These are phyloP conservation scores for Thymus mandschuricus DNA, from an alignment of 257 asterid species.

Conservation along the genomic window DNA sequence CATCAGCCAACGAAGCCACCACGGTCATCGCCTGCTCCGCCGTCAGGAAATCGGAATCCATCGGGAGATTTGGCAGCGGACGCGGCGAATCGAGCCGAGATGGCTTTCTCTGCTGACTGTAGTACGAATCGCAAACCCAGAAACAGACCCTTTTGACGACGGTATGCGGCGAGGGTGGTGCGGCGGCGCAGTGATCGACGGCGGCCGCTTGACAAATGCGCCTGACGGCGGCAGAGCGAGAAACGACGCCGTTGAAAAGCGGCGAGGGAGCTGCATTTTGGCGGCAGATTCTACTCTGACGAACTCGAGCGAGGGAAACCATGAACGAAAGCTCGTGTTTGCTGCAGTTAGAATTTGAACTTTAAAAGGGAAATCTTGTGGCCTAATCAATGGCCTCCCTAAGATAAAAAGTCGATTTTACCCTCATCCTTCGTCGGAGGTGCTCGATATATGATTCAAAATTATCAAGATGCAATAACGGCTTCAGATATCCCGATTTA, in stretches of 20 bases:
- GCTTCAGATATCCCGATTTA: too few species aligned
- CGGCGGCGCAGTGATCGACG: constrained; percentile 30
- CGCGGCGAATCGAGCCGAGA: constrained; percentile 39
- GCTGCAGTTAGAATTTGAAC: too few species aligned
- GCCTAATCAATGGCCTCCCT: too few species aligned
- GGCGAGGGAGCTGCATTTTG: constrained; percentile 19
- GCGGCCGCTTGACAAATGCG: constrained; percentile 37
- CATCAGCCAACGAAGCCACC: constrained; percentile 82
- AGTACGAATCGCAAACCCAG: constrained; percentile 68
- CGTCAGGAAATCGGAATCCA: constrained; percentile 58
- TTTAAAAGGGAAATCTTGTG: too few species aligned
- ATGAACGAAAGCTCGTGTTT: constrained; percentile 32
- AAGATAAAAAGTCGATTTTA: too few species aligned
- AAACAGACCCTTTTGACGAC: constrained; percentile 64
- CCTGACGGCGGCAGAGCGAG: constrained; percentile 31
- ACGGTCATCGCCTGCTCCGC: constrained; percentile 82
- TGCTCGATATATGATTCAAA: too few species aligned
- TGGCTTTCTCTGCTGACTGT: constrained; percentile 49
- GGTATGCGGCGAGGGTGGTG: constrained; percentile 43
- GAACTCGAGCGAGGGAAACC: constrained; percentile 41
- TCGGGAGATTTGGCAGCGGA: constrained; percentile 52
- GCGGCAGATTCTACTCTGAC: constrained; percentile 35
- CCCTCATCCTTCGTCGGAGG: too few species aligned
- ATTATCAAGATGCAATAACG: too few species aligned
- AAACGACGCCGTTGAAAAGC: constrained; percentile 38